phyloP scores from a whole-genome alignment of 768 basidiomycete genomes.

The Boletus patriciae region DNA sequence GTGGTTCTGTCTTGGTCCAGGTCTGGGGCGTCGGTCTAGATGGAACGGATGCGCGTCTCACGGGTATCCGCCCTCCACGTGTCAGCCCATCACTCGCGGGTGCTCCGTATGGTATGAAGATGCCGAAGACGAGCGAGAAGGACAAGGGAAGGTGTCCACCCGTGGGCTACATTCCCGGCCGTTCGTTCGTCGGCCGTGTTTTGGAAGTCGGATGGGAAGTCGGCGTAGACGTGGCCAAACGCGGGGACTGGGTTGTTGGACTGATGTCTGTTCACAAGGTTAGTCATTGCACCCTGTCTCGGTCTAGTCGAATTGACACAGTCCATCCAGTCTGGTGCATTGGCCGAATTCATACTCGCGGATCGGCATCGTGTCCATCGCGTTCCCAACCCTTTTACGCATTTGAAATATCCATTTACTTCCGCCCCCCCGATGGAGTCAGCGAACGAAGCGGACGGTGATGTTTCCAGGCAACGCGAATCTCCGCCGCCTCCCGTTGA shows the following conservation, averaged over 20 bases:
- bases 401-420: slow-evolving; percentile 27
- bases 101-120: slow-evolving; percentile 24
- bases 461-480: slow-evolving; percentile 11
- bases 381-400: slow-evolving; percentile 60
- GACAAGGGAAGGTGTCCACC: slow-evolving; percentile 26
- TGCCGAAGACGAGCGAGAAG: slow-evolving; percentile 23
- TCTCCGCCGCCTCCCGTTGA: slow-evolving; percentile 8
- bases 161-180: slow-evolving; percentile 80
- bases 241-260: slow-evolving; percentile 88
- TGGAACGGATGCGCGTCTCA: slow-evolving; percentile 64
- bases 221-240: slow-evolving; percentile 47
- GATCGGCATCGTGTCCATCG: slow-evolving; percentile 78
- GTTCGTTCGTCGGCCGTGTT: slow-evolving; percentile 83
- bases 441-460: slow-evolving; percentile 2
- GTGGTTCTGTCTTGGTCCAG: slow-evolving; percentile 74
- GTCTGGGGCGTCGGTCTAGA: slow-evolving; percentile 90
- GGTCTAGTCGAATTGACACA: slow-evolving; percentile 8
- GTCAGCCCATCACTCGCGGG: slow-evolving; percentile 11
- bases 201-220: slow-evolving; percentile 80
- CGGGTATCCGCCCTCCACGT: slow-evolving; percentile 43
- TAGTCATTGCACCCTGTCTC: slow-evolving; percentile 24
- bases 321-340: slow-evolving; percentile 66
- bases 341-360: slow-evolving; percentile 85
- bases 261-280: slow-evolving; percentile 81
- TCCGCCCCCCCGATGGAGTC: slow-evolving; percentile 14